phyloP scores from a whole-genome alignment of 306 rosid species.

The Echinosophora koreensis region DNA sequence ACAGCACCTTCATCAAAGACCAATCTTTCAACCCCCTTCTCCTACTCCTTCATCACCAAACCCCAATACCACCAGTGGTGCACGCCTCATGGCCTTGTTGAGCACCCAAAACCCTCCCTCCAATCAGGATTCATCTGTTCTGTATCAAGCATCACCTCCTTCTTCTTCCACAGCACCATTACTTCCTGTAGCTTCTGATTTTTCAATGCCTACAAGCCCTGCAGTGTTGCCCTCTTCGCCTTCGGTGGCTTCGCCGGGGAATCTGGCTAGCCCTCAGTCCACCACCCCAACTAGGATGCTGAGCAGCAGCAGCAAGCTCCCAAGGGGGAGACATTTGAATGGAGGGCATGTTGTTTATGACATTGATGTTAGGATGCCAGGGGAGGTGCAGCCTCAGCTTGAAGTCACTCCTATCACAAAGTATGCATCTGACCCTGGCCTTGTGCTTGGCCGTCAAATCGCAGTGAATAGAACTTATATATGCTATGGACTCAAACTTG shows the following conservation, averaged over 20 bases:
- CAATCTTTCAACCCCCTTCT: constrained; percentile 51
- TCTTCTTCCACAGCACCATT: not conserved
- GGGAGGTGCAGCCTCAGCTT: constrained; percentile 79
- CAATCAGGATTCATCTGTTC: constrained; percentile 43
- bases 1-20: constrained; percentile 51
- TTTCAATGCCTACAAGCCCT: constrained; percentile 38
- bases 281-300: constrained; percentile 61
- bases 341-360: constrained; percentile 64
- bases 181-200: constrained; percentile 44
- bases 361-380: constrained; percentile 62
- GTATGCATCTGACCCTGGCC: constrained; percentile 76
- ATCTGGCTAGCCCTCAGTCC: constrained; percentile 43
- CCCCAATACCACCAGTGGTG: constrained; percentile 55
- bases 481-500: constrained; percentile 77
- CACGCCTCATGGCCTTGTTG: constrained; percentile 63
- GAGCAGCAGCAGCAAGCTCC: constrained; percentile 64
- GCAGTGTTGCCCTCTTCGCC: constrained; percentile 6
- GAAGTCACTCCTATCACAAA: constrained; percentile 83
- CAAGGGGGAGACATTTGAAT: constrained; percentile 68
- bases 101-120: constrained; percentile 57
- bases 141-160: constrained; percentile 28
- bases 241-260: constrained; percentile 37
- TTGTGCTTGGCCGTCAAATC: constrained; percentile 73
- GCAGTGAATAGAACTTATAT: constrained; percentile 78
- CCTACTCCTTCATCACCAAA: constrained; percentile 51